Percentiles rank a stretch among this genome's conserved stretches.
Evolutionary conservation across 176 grass and related monocot species (phyloP).

Genomic region (Saccharum officinarum): DNA sequence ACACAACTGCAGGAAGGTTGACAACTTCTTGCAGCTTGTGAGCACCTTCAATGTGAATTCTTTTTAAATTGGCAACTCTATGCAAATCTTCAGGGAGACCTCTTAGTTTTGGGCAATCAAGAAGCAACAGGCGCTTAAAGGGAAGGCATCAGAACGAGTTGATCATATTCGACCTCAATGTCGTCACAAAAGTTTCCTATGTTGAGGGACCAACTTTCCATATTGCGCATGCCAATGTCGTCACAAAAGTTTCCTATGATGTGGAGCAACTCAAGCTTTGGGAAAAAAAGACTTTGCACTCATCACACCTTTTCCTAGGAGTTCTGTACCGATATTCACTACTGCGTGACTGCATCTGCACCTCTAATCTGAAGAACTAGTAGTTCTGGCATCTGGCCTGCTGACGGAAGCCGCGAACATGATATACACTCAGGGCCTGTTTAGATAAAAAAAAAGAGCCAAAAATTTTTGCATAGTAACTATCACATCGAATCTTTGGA

Average conservation of each 20-base stretch:
- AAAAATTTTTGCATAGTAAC: no score
- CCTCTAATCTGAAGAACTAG: not conserved
- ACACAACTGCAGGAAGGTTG: not conserved
- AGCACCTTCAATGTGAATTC: conserved; percentile 19
- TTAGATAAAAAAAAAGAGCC: no score
- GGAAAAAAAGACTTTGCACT: not conserved
- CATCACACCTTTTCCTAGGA: not conserved
- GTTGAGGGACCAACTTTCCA: not conserved
- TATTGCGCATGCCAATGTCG: not conserved
- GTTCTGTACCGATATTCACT: not conserved
- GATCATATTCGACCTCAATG: not conserved
- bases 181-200: not conserved
- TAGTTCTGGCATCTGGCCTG: no score
- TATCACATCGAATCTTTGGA: no score
- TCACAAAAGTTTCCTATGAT: not conserved
- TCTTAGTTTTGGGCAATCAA: conserved; percentile 15
- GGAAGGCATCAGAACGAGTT: conserved; percentile 3
- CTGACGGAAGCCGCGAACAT: no score
- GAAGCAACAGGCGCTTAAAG: conserved; percentile 2
- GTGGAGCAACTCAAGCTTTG: not conserved
- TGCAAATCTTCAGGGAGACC: conserved; percentile 9
- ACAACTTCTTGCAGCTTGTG: conserved; percentile 15
- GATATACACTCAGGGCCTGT: no score
- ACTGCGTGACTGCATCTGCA: not conserved
- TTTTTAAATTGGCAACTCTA: not conserved